Percentiles rank a stretch among this genome's conserved stretches.
Conservation (phyloP, 2,329 filamentous ascomycete species). For the Canariomyces notabilis region DNA sequence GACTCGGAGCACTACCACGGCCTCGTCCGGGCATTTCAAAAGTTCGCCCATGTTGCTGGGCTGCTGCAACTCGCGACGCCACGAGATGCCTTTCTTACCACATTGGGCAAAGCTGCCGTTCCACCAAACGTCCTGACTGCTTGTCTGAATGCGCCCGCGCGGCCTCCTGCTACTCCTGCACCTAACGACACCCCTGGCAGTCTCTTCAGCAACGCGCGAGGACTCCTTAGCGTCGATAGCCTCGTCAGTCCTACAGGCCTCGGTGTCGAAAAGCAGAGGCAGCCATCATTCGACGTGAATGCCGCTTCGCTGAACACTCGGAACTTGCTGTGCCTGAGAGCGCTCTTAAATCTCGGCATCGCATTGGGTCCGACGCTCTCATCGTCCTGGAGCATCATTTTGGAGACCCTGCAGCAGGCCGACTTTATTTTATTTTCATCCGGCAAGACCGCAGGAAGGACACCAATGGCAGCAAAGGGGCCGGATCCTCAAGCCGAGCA, state of each 20-base stretch:
- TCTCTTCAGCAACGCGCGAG: conserved; percentile 67
- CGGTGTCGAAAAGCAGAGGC: conserved; percentile 53
- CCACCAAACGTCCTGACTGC: conserved; percentile 70
- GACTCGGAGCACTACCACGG: conserved; percentile 93
- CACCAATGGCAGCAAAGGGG: conserved; percentile 42
- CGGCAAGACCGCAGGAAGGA: conserved; percentile 49
- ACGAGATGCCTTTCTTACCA: conserved; percentile 90
- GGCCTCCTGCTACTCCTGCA: conserved; percentile 38
- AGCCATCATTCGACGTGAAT: conserved; percentile 52
- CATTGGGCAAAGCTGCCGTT: conserved; percentile 86
- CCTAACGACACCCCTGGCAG: conserved; percentile 47
- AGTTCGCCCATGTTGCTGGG: conserved; percentile 91
- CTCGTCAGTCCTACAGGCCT: conserved; percentile 55
- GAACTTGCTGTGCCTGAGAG: conserved; percentile 84
- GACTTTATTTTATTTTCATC: conserved; percentile 76
- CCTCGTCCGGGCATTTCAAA: conserved; percentile 87
- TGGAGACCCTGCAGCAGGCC: conserved; percentile 88
- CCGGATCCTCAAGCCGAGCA: conserved; percentile 45
- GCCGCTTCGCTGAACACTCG: conserved; percentile 68
- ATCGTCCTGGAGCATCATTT: conserved; percentile 80
- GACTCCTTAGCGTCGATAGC: conserved; percentile 68
- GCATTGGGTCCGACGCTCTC: conserved; percentile 84
- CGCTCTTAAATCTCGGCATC: conserved; percentile 91
- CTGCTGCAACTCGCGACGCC: conserved; percentile 79
- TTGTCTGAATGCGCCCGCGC: conserved; percentile 46